These are phyloP conservation scores for Hypholoma fasciculare DNA, from an alignment of 768 basidiomycete genomes.

Conservation along the genomic window DNA sequence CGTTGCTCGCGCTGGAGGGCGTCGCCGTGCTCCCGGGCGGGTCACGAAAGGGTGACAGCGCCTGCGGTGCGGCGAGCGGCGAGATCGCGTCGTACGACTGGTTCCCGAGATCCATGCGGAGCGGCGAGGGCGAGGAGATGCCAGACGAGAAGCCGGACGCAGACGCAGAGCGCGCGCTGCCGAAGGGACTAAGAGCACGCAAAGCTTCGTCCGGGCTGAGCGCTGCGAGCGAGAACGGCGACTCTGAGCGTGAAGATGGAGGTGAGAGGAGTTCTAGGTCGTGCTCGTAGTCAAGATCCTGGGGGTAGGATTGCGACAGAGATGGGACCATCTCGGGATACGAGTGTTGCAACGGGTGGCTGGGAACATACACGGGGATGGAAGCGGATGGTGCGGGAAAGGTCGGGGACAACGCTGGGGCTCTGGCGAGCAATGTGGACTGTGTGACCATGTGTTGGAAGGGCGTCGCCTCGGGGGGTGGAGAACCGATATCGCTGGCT, in stretches of 20 bases:
- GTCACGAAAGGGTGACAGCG: slow-evolving; percentile 1
- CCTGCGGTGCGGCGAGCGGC: slow-evolving; percentile 7
- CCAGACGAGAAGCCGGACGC: slow-evolving; percentile 5
- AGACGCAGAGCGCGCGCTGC: slow-evolving; percentile 4
- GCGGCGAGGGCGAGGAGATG: slow-evolving; percentile 12
- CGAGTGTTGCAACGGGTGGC: not conserved
- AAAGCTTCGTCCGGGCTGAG: slow-evolving; percentile 17
- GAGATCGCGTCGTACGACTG: slow-evolving; percentile 18
- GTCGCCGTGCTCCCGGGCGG: slow-evolving; percentile 7
- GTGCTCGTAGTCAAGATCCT: slow-evolving; percentile 42
- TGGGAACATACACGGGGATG: not conserved
- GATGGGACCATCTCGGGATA: slow-evolving; percentile 28
- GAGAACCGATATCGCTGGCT: not conserved
- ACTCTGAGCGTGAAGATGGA: slow-evolving; percentile 40
- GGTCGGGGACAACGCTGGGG: not conserved
- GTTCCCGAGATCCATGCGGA: slow-evolving; percentile 15
- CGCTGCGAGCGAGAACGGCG: slow-evolving; percentile 36
- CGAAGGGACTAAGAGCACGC: slow-evolving; percentile 6
- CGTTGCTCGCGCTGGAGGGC: slow-evolving; percentile 12
- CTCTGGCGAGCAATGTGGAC: slow-evolving; percentile 6
- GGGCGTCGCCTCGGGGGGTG: slow-evolving; percentile 7
- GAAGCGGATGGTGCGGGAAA: slow-evolving; percentile 1
- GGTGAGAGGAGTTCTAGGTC: slow-evolving; percentile 45
- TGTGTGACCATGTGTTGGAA: slow-evolving; percentile 9
- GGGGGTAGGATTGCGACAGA: slow-evolving; percentile 43